Percentiles rank a stretch among this genome's conserved stretches.
phyloP scores from a whole-genome alignment of 2,329 filamentous ascomycete species.

The Exophiala lecanii-corni region DNA sequence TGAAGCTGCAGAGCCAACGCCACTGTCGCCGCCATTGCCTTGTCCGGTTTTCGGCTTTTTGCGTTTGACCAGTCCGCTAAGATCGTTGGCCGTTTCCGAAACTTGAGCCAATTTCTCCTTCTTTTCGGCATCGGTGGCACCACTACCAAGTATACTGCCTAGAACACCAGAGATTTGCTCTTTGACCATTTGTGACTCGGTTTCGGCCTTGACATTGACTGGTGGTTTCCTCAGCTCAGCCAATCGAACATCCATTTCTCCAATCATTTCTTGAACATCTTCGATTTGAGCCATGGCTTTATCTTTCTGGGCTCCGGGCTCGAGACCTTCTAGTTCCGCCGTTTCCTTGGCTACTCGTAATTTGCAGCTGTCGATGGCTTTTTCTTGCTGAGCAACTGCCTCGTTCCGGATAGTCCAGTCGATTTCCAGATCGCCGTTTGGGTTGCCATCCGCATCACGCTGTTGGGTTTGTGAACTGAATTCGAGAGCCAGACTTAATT shows the following conservation, averaged over 20 bases:
- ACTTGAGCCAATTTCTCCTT: constrained; percentile 52
- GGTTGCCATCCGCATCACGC: constrained; percentile 37
- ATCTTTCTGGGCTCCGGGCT: constrained; percentile 35
- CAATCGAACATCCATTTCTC: constrained; percentile 58
- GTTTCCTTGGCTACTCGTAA: constrained; percentile 52
- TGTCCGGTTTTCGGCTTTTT: constrained; percentile 37
- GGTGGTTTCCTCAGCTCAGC: constrained; percentile 55
- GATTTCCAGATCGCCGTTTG: constrained; percentile 40
- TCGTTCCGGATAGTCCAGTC: constrained; percentile 55
- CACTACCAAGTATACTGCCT: constrained; percentile 51
- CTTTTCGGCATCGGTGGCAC: constrained; percentile 47
- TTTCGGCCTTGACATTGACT: constrained; percentile 40
- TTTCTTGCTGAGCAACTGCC: constrained; percentile 56
- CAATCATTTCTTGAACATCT: constrained; percentile 58
- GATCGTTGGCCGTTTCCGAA: constrained; percentile 54
- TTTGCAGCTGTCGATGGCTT: constrained; percentile 55
- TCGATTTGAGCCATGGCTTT: constrained; percentile 46
- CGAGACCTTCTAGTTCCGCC: constrained; percentile 36
- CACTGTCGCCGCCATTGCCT: constrained; percentile 15
- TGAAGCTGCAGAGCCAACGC: constrained; percentile 17
- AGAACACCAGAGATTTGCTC: constrained; percentile 51
- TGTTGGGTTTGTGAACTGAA: constrained; percentile 71
- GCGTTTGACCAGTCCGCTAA: constrained; percentile 55
- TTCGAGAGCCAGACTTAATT: constrained; percentile 89
- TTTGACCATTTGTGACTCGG: constrained; percentile 30